Percentiles rank a stretch among this genome's conserved stretches.
phyloP scores from a whole-genome alignment of 1,284 basidiomycete genomes.

The Sutorius eximius region DNA sequence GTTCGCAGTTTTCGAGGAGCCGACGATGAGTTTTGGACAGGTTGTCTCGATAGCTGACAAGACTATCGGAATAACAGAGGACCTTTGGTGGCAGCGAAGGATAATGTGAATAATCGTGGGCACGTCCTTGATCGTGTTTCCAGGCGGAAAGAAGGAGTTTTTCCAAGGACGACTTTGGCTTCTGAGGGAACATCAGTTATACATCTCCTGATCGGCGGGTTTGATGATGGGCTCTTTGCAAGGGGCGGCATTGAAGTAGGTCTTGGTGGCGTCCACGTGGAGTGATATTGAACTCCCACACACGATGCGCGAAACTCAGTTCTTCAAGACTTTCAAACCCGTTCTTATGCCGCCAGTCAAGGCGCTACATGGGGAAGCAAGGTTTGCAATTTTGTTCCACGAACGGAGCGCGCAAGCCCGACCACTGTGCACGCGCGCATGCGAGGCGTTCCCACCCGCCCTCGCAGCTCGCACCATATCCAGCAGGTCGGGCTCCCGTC shows the following conservation, averaged over 20 bases:
- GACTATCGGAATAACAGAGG: conserved; percentile 9
- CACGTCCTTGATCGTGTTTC: conserved; percentile 13
- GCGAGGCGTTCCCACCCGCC: no score
- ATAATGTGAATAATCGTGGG: background rate
- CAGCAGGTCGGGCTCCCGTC: no score
- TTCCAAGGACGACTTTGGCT: background rate
- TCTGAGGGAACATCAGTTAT: background rate
- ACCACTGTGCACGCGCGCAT: no score
- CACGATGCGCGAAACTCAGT: background rate
- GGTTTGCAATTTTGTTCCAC: background rate
- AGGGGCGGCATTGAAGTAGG: background rate
- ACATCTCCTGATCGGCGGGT: background rate
- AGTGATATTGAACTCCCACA: no score
- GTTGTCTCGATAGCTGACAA: background rate
- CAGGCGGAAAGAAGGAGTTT: conserved; percentile 14
- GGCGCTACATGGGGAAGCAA: background rate
- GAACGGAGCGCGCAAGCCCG: no score
- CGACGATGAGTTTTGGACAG: conserved; percentile 2
- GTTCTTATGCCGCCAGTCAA: background rate
- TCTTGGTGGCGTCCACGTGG: background rate
- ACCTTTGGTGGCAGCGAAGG: conserved; percentile 7
- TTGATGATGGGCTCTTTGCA: background rate
- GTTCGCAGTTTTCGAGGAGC: conserved; percentile 15
- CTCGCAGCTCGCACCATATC: no score
- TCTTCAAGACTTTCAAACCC: background rate